These are phyloP conservation scores for Ogataea methanolica DNA, from an alignment of 805 yeast genomes.

Conservation along the genomic window DNA sequence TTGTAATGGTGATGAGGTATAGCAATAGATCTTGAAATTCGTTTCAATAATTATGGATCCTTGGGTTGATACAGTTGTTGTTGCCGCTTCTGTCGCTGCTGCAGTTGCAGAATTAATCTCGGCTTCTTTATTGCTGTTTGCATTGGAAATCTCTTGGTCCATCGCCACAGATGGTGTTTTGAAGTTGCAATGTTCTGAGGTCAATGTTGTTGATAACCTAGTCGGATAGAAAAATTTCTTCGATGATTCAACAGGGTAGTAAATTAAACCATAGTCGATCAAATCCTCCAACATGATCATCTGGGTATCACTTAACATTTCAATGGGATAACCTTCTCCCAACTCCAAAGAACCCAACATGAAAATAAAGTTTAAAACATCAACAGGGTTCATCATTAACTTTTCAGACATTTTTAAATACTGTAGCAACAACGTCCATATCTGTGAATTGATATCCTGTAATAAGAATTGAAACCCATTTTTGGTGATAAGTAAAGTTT, in stretches of 20 bases:
- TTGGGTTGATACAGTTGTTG: constrained; percentile 3
- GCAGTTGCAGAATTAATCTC: too few species aligned
- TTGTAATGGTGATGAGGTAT: constrained; percentile 90
- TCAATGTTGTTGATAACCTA: constrained; percentile 79
- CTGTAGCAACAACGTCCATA: constrained; percentile 88
- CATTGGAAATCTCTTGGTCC: constrained; percentile 53
- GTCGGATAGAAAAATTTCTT: constrained; percentile 82
- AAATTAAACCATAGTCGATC: constrained; percentile 86
- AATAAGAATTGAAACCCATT: constrained; percentile 90
- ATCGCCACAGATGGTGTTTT: constrained; percentile 73
- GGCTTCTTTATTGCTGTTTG: constrained; percentile 18
- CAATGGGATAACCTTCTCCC: constrained; percentile 77
- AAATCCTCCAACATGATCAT: constrained; percentile 82
- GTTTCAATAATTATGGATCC: constrained; percentile 91
- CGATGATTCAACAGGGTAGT: constrained; percentile 29
- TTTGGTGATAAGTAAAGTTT: constrained; percentile 67
- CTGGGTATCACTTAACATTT: constrained; percentile 75
- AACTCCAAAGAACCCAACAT: constrained; percentile 89
- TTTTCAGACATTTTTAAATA: constrained; percentile 82
- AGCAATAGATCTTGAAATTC: constrained; percentile 87
- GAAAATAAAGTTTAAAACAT: constrained; percentile 88
- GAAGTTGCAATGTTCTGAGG: constrained; percentile 73
- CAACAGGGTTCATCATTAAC: constrained; percentile 91
- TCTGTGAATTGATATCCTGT: constrained; percentile 90
- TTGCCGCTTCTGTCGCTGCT: background rate